Base-by-base conservation (phyloP, 169 alveolate species). In the Cardiosporidium cionae region DNA sequence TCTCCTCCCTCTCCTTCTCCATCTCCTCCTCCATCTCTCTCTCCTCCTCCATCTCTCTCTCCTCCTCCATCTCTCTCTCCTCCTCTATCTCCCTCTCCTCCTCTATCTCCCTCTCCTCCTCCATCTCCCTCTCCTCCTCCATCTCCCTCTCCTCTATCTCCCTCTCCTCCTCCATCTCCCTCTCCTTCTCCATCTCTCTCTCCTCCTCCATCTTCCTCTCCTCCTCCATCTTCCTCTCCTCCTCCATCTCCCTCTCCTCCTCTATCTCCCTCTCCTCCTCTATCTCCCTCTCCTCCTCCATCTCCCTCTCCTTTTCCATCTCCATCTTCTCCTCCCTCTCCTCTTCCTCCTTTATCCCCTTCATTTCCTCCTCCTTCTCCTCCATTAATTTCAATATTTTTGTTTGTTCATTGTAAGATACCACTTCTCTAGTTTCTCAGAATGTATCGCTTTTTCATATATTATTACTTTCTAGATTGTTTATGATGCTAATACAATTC, bases 1-100 rank as follows among this genome's bases (percentile, higher is more conserved):
- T 16, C 69, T 63, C 22, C 69, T 22, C 69, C 66, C n/a, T 63
- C 22, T 22, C 69, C 69, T 63, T 44, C 69, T 63, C 54, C 69
- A 16, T 63, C 52, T 31, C 22, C n/a, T 63, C n/a, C 69, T 22
- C 22, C n/a, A 9, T 31, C n/a, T 63, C 54, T 31, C 22, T 31
- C 66, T 31, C 54, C 22, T 22, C n/a, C n/a, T 63, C 69, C n/a
- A 9, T 63, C 69, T 31, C 54, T 44, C 69, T 63, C 69, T 63
- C 69, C n/a, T 63, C 22, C 69, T 63, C n/a, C n/a, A 16, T 63
- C n/a, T 44, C n/a, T n/a, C n/a, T 22, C 22, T 63, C n/a, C 54
- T 63, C n/a, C n/a, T 22, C n/a, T 31, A 9, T 22, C n/a, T 31
- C 22, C 69, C 22, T 31, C n/a, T 22, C 22, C 52, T 63, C 69